A percentile compares a stretch with the other conserved stretches of the same genome.
These are phyloP conservation scores for Eimeria tenella DNA, from an alignment of 169 alveolate species.

Conservation along the genomic window DNA sequence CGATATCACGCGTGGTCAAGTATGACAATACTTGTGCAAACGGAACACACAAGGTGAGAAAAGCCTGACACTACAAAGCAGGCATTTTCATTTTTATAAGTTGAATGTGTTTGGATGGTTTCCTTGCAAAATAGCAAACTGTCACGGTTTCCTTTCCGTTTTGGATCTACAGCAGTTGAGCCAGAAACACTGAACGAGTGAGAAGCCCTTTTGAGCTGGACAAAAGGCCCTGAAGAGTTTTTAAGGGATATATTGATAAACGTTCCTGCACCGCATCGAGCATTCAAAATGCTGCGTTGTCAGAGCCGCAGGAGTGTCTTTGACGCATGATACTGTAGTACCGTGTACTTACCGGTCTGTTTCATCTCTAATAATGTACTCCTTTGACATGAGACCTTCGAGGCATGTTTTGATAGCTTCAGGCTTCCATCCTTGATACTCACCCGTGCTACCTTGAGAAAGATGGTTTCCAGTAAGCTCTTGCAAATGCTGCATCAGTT, in stretches of 20 bases:
- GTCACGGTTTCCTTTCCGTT: too few relatives aligned
- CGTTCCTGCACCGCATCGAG: conserved; percentile 67
- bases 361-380: conserved; percentile 68
- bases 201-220: not conserved
- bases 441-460: not conserved
- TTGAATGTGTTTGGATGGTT: too few relatives aligned
- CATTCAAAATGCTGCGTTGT: not conserved
- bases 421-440: conserved; percentile 20
- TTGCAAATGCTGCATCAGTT: conserved; percentile 48
- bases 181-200: not conserved
- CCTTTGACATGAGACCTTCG: conserved; percentile 65
- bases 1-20: too few relatives aligned
- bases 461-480: not conserved
- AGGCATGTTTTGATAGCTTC: conserved; percentile 50
- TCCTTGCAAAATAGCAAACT: too few relatives aligned
- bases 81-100: too few relatives aligned
- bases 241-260: conserved; percentile 52
- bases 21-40: too few relatives aligned
- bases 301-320: not conserved
- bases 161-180: too few relatives aligned
- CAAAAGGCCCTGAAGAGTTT: not conserved
- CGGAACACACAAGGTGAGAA: too few relatives aligned
- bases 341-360: conserved; percentile 54
- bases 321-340: not conserved
- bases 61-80: too few relatives aligned